phyloP scores from a whole-genome alignment of 768 basidiomycete species.

The Psilocybe subaeruginosa region DNA sequence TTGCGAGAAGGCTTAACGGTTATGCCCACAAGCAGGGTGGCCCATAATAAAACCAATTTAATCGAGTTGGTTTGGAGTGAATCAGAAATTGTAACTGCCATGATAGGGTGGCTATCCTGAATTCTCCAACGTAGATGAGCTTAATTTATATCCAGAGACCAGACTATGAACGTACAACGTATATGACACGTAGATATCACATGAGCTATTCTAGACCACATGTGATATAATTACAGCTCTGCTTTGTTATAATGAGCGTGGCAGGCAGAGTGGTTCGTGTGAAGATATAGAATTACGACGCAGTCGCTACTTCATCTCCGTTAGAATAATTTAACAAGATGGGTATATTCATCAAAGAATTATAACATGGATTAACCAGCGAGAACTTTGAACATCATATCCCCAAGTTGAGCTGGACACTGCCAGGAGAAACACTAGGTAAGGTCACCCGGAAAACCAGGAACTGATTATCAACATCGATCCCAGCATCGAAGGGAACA shows the following conservation, averaged over 20 bases:
- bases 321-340: no score
- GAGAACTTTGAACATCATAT: neutral
- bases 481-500: constrained; percentile 50
- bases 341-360: no score
- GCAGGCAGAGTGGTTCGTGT: no score
- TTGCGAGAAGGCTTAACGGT: neutral
- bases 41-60: neutral
- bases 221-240: no score
- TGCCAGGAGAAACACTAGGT: constrained; percentile 33
- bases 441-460: constrained; percentile 61
- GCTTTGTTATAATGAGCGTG: no score
- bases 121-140: neutral
- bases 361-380: neutral
- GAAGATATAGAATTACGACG: no score
- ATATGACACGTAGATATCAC: neutral
- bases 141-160: neutral
- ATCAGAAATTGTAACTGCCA: no score
- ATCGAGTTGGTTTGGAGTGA: neutral
- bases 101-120: neutral
- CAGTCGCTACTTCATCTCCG: no score
- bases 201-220: neutral
- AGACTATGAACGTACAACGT: neutral
- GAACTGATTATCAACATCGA: constrained; percentile 61
- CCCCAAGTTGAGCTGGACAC: constrained; percentile 11
- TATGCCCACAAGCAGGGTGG: neutral